A percentile compares a stretch with the other conserved stretches of the same genome.
phyloP scores from a whole-genome alignment of 2,329 filamentous ascomycete species.

The Cordyceps pruinosa region DNA sequence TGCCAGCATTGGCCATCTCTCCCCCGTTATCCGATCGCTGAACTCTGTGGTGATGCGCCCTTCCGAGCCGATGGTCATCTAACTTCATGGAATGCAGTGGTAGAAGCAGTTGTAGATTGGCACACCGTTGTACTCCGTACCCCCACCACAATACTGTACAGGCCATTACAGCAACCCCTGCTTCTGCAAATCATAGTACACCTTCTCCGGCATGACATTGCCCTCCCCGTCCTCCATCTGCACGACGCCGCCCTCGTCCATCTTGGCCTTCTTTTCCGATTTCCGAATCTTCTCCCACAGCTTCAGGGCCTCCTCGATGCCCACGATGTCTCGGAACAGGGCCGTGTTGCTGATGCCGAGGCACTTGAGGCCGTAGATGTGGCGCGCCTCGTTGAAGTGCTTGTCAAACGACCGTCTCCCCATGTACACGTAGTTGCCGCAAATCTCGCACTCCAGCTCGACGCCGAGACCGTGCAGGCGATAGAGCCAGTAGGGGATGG shows the following conservation, averaged over 20 bases:
- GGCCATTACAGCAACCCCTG: conserved; percentile 66
- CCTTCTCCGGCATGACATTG: conserved; percentile 98
- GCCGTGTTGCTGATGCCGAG: conserved; percentile 87
- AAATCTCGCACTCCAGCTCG: conserved; percentile 93
- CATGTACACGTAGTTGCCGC: conserved; percentile 99
- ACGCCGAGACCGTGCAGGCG: conserved; percentile 92
- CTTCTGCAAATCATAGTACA: conserved; percentile 91
- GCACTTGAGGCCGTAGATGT: conserved; percentile 90
- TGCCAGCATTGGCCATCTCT: no score
- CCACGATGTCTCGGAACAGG: conserved; percentile 88
- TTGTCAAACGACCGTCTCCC: conserved; percentile 94
- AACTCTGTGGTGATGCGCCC: no score
- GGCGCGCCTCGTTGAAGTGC: conserved; percentile 90
- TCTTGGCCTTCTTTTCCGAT: conserved; percentile 71
- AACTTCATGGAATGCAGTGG: no score
- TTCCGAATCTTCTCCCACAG: conserved; percentile 91
- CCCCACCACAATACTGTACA: conserved; percentile 6
- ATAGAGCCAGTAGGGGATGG: conserved; percentile 98
- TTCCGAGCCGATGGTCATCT: no score
- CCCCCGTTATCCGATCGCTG: no score
- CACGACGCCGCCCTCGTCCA: conserved; percentile 75
- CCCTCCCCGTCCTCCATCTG: conserved; percentile 98
- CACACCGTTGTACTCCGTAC: conserved; percentile 4
- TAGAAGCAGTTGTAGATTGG: no score
- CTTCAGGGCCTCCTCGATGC: conserved; percentile 79